Percentiles rank a stretch among this genome's conserved stretches.
These are phyloP conservation scores for Hyphodiscus hymeniophilus DNA, from an alignment of 495 filamentous ascomycete genomes.

Conservation along the genomic window DNA sequence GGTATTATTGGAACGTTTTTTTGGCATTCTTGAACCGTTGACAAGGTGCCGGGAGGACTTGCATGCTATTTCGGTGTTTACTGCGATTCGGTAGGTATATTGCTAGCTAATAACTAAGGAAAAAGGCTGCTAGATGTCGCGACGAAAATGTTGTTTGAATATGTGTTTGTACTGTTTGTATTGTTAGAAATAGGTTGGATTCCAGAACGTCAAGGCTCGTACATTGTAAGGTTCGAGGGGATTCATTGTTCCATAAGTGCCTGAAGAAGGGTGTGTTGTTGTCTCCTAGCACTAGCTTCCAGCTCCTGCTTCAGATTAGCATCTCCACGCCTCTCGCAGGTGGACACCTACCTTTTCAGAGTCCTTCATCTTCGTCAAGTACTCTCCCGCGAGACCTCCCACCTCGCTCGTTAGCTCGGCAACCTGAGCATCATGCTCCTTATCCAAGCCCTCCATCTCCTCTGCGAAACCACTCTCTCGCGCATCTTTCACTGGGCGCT, in stretches of 20 bases:
- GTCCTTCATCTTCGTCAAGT: constrained; percentile 22
- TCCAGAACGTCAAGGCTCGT: too few species aligned
- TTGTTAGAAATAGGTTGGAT: too few species aligned
- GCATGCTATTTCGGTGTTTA: too few species aligned
- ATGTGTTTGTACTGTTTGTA: too few species aligned
- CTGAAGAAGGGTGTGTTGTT: constrained; percentile 12
- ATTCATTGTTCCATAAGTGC: constrained; percentile 7
- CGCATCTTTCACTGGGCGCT: neutral
- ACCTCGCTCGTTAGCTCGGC: constrained; percentile 21
- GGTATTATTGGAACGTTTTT: too few species aligned
- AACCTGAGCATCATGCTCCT: constrained; percentile 6
- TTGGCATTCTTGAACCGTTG: too few species aligned
- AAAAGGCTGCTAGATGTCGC: too few species aligned
- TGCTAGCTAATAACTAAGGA: too few species aligned
- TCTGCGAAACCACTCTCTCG: neutral
- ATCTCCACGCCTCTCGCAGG: neutral
- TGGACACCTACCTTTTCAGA: constrained; percentile 19
- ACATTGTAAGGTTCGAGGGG: too few species aligned
- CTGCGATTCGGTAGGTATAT: too few species aligned
- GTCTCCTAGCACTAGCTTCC: constrained; percentile 12
- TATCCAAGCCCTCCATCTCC: constrained; percentile 12
- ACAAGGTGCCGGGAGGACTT: too few species aligned
- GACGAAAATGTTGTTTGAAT: too few species aligned
- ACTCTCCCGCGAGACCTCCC: constrained; percentile 13
- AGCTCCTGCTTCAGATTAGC: constrained; percentile 11